These are phyloP conservation scores for Pythium guiyangense DNA, from an alignment of 352 stramenopile genomes.

Conservation along the genomic window DNA sequence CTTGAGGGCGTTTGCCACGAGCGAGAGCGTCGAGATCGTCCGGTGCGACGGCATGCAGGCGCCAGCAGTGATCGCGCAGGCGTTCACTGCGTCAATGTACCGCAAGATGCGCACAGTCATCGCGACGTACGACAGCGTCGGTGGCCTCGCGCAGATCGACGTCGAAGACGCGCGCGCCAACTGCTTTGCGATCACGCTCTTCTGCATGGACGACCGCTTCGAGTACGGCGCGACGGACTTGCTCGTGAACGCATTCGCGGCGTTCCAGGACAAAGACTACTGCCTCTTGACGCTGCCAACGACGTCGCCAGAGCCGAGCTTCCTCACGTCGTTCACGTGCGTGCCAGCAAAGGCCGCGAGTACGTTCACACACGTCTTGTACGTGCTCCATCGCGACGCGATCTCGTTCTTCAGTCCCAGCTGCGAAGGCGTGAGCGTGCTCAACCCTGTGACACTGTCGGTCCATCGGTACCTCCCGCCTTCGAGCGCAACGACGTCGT, in stretches of 20 bases:
- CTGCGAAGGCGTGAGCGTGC: conserved; percentile 20
- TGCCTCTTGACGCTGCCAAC: conserved; percentile 55
- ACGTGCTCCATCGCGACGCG: conserved; percentile 49
- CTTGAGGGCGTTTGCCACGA: conserved; percentile 31
- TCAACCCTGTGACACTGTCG: conserved; percentile 28
- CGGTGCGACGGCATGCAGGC: conserved; percentile 51
- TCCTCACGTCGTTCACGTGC: conserved; percentile 41
- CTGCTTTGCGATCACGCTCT: conserved; percentile 60
- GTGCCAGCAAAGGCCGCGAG: conserved; percentile 32
- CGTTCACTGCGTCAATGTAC: conserved; percentile 48
- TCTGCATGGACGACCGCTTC: conserved; percentile 52
- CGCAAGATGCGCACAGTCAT: conserved; percentile 38
- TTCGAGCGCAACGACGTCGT: too few species aligned
- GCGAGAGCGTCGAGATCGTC: conserved; percentile 39
- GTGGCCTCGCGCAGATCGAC: conserved; percentile 22
- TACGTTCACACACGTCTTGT: conserved; percentile 54
- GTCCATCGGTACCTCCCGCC: conserved; percentile 26
- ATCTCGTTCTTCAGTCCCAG: conserved; percentile 49
- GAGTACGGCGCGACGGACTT: conserved; percentile 37
- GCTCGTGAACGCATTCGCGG: conserved; percentile 44
- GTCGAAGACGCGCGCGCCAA: conserved; percentile 39
- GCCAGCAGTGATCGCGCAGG: conserved; percentile 29
- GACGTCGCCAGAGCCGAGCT: conserved; percentile 35
- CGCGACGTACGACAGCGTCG: conserved; percentile 20
- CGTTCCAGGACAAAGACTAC: conserved; percentile 47